Evolutionary conservation across 2,329 filamentous ascomycete species (phyloP).

Genomic region (Chaetoscypha palmicola): DNA sequence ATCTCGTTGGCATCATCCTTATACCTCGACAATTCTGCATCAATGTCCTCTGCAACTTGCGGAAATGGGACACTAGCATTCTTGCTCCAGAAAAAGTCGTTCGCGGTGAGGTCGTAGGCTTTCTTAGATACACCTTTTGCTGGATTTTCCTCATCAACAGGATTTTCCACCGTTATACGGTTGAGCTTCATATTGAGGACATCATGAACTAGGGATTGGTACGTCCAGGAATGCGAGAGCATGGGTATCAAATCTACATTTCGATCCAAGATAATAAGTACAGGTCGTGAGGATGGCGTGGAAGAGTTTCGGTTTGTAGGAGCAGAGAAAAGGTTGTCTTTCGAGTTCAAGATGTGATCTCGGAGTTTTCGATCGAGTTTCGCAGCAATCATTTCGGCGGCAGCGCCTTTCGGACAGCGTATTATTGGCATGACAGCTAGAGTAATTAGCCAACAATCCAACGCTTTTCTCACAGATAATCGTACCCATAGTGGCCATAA

Average conservation of each 20-base stretch:
- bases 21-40: conserved; percentile 86
- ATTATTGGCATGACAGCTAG: conserved; percentile 88
- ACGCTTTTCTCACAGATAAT: conserved; percentile 1
- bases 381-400: conserved; percentile 87
- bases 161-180: conserved; percentile 84
- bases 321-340: conserved; percentile 86
- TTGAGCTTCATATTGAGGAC: conserved; percentile 78
- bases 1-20: conserved; percentile 93
- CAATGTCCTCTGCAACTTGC: conserved; percentile 93
- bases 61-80: conserved; percentile 89
- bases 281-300: conserved; percentile 70
- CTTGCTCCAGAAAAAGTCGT: conserved; percentile 94
- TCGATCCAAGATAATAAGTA: conserved; percentile 87
- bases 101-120: conserved; percentile 80
- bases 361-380: conserved; percentile 93
- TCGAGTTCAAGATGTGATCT: conserved; percentile 94
- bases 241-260: conserved; percentile 95
- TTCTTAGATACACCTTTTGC: conserved; percentile 74
- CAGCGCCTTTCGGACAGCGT: conserved; percentile 83
- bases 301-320: conserved; percentile 48
- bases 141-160: conserved; percentile 69
- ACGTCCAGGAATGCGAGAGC: conserved; percentile 93
- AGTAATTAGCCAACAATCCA: conserved; percentile 22
- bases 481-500: conserved; percentile 94
- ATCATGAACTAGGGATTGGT: conserved; percentile 78